Evolutionary conservation across 345 rosid species (phyloP).

Genomic region (Pseudoturritis turrita): DNA sequence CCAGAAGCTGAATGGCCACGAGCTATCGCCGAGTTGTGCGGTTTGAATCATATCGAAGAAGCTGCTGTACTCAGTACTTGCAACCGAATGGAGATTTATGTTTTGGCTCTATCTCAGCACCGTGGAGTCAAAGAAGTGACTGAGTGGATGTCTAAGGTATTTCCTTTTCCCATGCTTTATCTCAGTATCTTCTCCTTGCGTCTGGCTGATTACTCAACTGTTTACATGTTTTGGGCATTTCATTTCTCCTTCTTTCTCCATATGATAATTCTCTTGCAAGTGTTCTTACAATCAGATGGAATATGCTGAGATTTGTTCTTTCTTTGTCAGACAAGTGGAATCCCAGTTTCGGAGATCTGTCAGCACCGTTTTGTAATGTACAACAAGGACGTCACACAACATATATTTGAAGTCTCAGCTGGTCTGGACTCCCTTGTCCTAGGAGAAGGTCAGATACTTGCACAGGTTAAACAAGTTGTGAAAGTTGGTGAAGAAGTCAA

Average conservation of each 20-base stretch:
- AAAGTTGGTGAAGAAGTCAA: slow-evolving; percentile 64
- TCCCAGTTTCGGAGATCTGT: slow-evolving; percentile 58
- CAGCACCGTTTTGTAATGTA: slow-evolving; percentile 76
- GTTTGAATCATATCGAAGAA: slow-evolving; percentile 83
- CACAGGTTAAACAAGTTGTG: slow-evolving; percentile 79
- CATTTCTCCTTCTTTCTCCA: background rate
- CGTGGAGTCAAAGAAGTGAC: slow-evolving; percentile 86
- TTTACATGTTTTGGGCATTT: background rate
- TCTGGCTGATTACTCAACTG: background rate
- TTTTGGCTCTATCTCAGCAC: slow-evolving; percentile 61
- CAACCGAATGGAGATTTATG: slow-evolving; percentile 74
- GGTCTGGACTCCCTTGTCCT: slow-evolving; percentile 86
- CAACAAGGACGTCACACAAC: slow-evolving; percentile 82
- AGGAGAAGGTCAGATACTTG: slow-evolving; percentile 79
- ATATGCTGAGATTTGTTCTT: slow-evolving; percentile 6
- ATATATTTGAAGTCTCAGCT: slow-evolving; percentile 93
- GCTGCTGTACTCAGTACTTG: slow-evolving; percentile 83
- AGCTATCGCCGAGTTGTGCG: slow-evolving; percentile 67
- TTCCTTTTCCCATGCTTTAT: background rate
- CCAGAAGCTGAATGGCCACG: slow-evolving; percentile 85
- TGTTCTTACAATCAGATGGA: background rate
- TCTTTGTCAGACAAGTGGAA: slow-evolving; percentile 58
- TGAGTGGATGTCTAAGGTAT: slow-evolving; percentile 89
- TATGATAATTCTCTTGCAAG: background rate
- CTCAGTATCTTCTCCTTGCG: background rate